Evolutionary conservation across 352 stramenopile species (phyloP).

Genomic region (Phytophthora citricola): DNA sequence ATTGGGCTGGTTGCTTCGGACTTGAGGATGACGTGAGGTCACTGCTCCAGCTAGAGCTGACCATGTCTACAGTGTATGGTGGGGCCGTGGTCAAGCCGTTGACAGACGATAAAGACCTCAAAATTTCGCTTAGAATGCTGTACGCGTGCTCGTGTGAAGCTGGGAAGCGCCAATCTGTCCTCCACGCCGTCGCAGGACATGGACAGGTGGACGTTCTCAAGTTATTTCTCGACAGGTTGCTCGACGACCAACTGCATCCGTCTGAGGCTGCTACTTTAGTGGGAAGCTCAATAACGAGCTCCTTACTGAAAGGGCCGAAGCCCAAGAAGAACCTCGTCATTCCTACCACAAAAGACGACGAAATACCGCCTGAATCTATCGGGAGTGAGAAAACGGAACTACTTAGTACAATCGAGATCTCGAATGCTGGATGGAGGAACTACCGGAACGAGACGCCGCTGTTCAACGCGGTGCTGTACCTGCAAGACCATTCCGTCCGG

Average conservation of each 20-base stretch:
- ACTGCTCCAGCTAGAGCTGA: conserved; percentile 42
- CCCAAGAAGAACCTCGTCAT: conserved; percentile 30
- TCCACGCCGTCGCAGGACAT: conserved; percentile 65
- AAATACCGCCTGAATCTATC: neutral
- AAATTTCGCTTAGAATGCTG: conserved; percentile 37
- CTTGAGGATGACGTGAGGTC: conserved; percentile 57
- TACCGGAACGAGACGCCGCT: conserved; percentile 71
- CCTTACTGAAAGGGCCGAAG: conserved; percentile 15
- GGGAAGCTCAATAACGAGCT: conserved; percentile 18
- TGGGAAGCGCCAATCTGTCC: conserved; percentile 67
- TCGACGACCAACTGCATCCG: conserved; percentile 48
- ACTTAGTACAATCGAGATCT: conserved; percentile 34
- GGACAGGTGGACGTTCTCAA: conserved; percentile 59
- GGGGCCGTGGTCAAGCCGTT: conserved; percentile 11
- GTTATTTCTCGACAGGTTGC: conserved; percentile 58
- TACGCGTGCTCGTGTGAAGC: conserved; percentile 75
- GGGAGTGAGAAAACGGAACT: conserved; percentile 6
- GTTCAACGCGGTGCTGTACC: conserved; percentile 65
- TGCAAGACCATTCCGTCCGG: conserved; percentile 52
- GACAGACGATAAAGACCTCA: conserved; percentile 16
- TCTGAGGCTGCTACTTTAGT: conserved; percentile 17
- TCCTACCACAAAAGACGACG: conserved; percentile 21
- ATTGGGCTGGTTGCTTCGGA: conserved; percentile 77
- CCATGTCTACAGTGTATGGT: conserved; percentile 13
- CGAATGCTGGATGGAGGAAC: conserved; percentile 66